Conservation (phyloP, 805 yeast genomes). For the Candida patagonica region DNA sequence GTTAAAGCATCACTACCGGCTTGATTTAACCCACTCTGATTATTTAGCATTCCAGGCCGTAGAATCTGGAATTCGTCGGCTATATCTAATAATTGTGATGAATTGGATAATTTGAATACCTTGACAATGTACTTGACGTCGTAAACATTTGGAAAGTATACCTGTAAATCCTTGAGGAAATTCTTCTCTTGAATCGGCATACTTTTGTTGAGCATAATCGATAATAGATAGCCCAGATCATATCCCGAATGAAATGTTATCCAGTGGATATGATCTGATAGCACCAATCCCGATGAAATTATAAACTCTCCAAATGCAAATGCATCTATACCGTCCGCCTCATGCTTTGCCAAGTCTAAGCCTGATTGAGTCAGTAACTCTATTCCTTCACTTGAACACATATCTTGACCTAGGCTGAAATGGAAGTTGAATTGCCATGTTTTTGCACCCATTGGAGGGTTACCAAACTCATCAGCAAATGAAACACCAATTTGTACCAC, state of each 20-base stretch:
- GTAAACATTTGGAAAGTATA: conserved; percentile 72
- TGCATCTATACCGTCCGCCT: conserved; percentile 67
- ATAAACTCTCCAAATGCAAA: conserved; percentile 75
- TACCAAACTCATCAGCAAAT: conserved; percentile 58
- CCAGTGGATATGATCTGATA: conserved; percentile 72
- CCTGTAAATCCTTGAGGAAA: conserved; percentile 58
- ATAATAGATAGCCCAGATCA: conserved; percentile 82
- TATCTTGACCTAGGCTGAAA: conserved; percentile 64
- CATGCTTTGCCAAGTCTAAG: conserved; percentile 67
- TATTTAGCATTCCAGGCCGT: conserved; percentile 1
- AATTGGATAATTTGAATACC: conserved; percentile 28
- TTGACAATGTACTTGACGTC: conserved; percentile 57
- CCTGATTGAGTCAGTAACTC: conserved; percentile 76
- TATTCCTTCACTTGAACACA: conserved; percentile 81
- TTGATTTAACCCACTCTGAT: conserved; percentile 28
- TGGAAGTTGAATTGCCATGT: conserved; percentile 97
- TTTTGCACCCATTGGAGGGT: conserved; percentile 47
- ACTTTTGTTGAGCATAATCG: conserved; percentile 60
- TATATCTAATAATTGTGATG: conserved; percentile 27
- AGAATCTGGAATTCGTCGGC: conserved; percentile 36
- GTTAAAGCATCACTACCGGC: conserved; percentile 39
- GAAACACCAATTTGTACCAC: conserved; percentile 83
- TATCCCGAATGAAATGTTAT: conserved; percentile 89
- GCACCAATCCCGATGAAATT: conserved; percentile 75
- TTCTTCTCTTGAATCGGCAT: conserved; percentile 79